phyloP scores from a whole-genome alignment of 2,329 filamentous ascomycete species.

The Gaeumannomyces sp. region DNA sequence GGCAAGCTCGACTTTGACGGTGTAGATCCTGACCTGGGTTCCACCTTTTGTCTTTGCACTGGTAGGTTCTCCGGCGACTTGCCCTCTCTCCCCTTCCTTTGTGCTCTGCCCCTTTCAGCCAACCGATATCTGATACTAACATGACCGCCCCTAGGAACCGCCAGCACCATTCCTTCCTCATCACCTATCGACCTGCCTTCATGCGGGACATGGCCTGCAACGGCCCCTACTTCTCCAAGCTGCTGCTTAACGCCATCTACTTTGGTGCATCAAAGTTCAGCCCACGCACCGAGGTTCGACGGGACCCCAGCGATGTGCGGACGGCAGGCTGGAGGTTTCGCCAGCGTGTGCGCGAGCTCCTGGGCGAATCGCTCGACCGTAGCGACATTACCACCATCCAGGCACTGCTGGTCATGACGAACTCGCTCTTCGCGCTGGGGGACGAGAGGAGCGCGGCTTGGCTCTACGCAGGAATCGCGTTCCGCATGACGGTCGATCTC shows the following conservation, averaged over 20 bases:
- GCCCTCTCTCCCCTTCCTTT: too few relatives aligned
- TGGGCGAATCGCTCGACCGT: constrained; percentile 38
- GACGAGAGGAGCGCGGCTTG: constrained; percentile 43
- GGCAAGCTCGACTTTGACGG: constrained; percentile 49
- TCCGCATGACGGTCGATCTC: constrained; percentile 19
- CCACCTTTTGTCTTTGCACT: constrained; percentile 44
- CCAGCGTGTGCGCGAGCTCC: constrained; percentile 37
- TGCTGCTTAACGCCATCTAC: constrained; percentile 22
- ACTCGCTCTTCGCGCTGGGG: constrained; percentile 41
- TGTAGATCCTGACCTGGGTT: constrained; percentile 45
- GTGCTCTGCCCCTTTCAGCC: too few relatives aligned
- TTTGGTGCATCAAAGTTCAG: constrained; percentile 33
- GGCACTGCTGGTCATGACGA: constrained; percentile 45
- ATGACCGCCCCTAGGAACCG: constrained; percentile 27
- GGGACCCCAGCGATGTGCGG: constrained; percentile 35
- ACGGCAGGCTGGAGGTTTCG: constrained; percentile 44
- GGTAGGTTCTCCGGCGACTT: constrained; percentile 19
- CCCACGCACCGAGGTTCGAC: constrained; percentile 33
- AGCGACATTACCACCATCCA: constrained; percentile 49
- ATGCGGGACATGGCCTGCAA: constrained; percentile 46
- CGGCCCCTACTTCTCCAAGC: constrained; percentile 47
- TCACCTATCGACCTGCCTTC: constrained; percentile 47
- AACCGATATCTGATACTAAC: too few relatives aligned
- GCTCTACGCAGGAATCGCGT: constrained; percentile 31
- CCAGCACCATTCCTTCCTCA: constrained; percentile 40